phyloP scores from a whole-genome alignment of 495 filamentous ascomycete genomes.

The Tuber microsphaerosporum region DNA sequence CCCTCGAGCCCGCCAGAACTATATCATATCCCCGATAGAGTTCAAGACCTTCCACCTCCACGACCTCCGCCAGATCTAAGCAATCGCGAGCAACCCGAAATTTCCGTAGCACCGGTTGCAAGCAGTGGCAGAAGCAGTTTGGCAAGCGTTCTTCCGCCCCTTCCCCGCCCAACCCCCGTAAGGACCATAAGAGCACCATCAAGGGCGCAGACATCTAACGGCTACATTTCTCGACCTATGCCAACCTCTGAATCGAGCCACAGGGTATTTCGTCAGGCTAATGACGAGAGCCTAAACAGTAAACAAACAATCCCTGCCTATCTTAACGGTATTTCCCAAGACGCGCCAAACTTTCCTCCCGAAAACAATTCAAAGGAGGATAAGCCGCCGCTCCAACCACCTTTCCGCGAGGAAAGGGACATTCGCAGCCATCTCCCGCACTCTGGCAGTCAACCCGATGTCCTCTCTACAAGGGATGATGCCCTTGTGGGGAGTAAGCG shows the following conservation, averaged over 20 bases:
- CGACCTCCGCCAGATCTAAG: slow-evolving; percentile 24
- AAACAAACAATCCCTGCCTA: slow-evolving; percentile 9
- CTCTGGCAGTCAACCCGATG: not conserved
- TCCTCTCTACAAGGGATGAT: not conserved
- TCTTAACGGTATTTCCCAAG: slow-evolving; percentile 8
- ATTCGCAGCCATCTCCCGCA: not conserved
- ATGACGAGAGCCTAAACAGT: not conserved
- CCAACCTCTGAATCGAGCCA: not conserved
- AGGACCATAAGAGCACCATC: not conserved
- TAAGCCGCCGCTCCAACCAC: slow-evolving; percentile 9
- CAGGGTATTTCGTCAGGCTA: not conserved
- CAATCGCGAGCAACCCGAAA: not conserved
- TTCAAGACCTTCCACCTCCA: slow-evolving; percentile 29
- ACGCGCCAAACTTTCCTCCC: slow-evolving; percentile 10
- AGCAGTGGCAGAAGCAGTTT: not conserved
- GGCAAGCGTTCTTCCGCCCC: slow-evolving; percentile 26
- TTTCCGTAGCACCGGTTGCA: not conserved
- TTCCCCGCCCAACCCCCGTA: slow-evolving; percentile 29
- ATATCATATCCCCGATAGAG: not conserved
- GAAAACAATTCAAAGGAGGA: not conserved
- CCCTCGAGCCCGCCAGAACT: not conserved
- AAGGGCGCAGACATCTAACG: not conserved
- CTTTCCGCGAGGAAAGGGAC: slow-evolving; percentile 10
- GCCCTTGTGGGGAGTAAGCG: not conserved
- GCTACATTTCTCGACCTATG: not conserved